Base-by-base conservation (phyloP, 1,139 yeast species). In the Pichia sp. region DNA sequence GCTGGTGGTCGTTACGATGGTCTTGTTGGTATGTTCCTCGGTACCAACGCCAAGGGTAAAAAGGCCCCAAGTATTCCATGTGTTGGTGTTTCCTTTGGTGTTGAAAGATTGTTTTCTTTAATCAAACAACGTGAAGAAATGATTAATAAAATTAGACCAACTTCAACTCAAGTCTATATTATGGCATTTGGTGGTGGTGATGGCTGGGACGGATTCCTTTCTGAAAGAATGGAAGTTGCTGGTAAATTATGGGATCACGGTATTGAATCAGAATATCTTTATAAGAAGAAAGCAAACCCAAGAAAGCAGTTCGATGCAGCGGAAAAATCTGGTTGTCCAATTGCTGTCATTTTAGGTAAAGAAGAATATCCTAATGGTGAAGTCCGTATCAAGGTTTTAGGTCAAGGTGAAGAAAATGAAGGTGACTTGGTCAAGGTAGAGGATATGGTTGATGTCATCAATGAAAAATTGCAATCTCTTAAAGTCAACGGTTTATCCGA, bases 151-250 rank as follows among this genome's bases (percentile, higher is more conserved):
- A 73, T 88, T 49, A 78, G 92, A 55, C 80, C 97, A 34, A 76
- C 90, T 37, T 81, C 90, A 42, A 92, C 97, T 11, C 95, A 92
- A 64, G 97, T 85, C 23, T 92, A 74, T 60, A 84, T 92, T 44
- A 90, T 92, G 97, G 97, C 97, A 1, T 88, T 92, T 61, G 98
- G 98, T 55, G 97, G 97, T 56, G 97, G 97, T 59, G 87, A 85
- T 57, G 92, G 83, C 50, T 90, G 97, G 96, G 80, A 75, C 51
- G 97, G 97, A 9, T 85, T 85, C 69, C 71, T 92, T 57, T 77
- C 81, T 51, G 97, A 92, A 68, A 82, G 98, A 69, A 87, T 92
- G 96, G 60, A 73, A 37, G 75, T 92, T 44, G 78, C 96, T 46
- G 82, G 85, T 59, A 66, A 71, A 56, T 74, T 92, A 55, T 92